Base-by-base conservation (phyloP, 495 filamentous ascomycete genomes). In the Penicillium simplicissimum region DNA sequence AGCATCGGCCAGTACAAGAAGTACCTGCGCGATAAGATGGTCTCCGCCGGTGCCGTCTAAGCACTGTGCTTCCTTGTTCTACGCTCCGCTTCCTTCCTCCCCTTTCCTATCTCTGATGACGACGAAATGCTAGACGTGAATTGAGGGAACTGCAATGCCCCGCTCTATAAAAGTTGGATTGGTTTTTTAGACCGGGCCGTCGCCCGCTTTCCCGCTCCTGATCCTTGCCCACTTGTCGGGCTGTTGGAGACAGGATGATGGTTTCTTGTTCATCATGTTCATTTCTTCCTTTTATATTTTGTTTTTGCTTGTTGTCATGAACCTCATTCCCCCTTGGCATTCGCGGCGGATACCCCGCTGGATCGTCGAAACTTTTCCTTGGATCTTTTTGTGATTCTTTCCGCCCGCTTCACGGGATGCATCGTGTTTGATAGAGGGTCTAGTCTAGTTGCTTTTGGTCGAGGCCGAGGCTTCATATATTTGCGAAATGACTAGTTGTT, bases 1-100 rank as follows among this genome's bases (percentile, higher is more conserved):
- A 78, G 75, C 33, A 99, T 99, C 71, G 89, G 88, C 60, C 82
- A 90, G 56, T 99, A 99, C 89, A 99, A 99, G 91, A 92, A 94
- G 76, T 85, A 96, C 78, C 85, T 99, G 69, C 89, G 93, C 66
- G 97, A 98, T 89, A 98, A 98, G 90, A 98, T 99, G 95, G 60
- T 83, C 58, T 67, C 70, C 13, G 65, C 74, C 57, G 81, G 82
- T 60, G 76, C 79, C 55, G 81, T 82, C 67, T 84, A 80, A 78
- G 55, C 19, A 14, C 35, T 31, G 6, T 25, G 31, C 42, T 42
- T 54, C 15, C 34, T 43, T 67, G 35, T 57, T 38, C 48, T 35
- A n/a, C 14, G 31, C 36, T 48, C 11, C 36, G 49, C 48, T 64
- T 53, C 17, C 53, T 60, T 60, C 36, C 58, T 25, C 54, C 47